Conservation (phyloP, 176 grass and related monocot genomes). For the Secale cereale region DNA sequence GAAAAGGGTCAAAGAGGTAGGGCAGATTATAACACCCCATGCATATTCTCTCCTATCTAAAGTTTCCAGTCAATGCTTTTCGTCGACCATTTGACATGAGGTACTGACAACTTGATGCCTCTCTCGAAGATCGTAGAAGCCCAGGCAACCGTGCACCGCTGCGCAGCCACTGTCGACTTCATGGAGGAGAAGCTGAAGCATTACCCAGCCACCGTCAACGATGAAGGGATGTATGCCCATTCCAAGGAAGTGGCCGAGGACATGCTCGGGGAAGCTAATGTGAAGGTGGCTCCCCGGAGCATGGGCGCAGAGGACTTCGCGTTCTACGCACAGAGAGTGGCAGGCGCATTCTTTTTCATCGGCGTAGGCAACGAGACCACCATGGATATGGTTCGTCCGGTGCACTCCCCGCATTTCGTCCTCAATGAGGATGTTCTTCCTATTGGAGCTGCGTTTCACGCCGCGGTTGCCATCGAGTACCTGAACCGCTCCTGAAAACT, state of each 20-base stretch:
- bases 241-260: slow-evolving; percentile 34
- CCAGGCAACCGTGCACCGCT: slow-evolving; percentile 48
- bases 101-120: not conserved
- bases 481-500: slow-evolving; percentile 18
- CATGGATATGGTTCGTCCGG: not conserved
- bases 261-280: slow-evolving; percentile 39
- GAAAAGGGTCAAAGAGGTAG: slow-evolving; percentile 59
- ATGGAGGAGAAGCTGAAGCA: slow-evolving; percentile 37
- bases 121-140: slow-evolving; percentile 37
- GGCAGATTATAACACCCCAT: not conserved
- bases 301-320: slow-evolving; percentile 62
- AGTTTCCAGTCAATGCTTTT: not conserved
- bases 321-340: slow-evolving; percentile 44
- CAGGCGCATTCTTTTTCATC: slow-evolving; percentile 34
- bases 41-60: not conserved
- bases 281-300: not conserved
- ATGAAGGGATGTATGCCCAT: slow-evolving; percentile 41
- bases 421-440: slow-evolving; percentile 46
- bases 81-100: not conserved
- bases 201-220: slow-evolving; percentile 52
- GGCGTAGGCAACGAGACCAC: slow-evolving; percentile 40
- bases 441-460: slow-evolving; percentile 59
- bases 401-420: slow-evolving; percentile 60
- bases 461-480: slow-evolving; percentile 53
- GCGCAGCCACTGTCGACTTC: slow-evolving; percentile 55